Percentiles rank a stretch among this genome's conserved stretches.
These are phyloP conservation scores for Geotrichum macrosporum DNA, from an alignment of 1,139 yeast species.

Conservation along the genomic window DNA sequence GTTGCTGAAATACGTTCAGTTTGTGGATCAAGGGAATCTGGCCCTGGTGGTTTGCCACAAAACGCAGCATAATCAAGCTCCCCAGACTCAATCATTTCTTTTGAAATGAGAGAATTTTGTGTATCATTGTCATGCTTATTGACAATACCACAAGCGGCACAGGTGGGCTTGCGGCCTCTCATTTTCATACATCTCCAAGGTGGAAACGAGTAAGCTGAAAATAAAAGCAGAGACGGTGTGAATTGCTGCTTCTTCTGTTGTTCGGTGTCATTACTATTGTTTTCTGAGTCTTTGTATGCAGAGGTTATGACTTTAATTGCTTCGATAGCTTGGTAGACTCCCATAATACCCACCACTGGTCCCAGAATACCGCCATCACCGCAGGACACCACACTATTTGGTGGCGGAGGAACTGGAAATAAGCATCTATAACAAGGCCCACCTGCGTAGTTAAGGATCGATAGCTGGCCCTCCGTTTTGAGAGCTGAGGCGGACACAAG, in stretches of 20 bases:
- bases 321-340: conserved; percentile 84
- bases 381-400: conserved; percentile 77
- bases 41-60: conserved; percentile 51
- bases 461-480: conserved; percentile 84
- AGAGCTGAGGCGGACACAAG: conserved; percentile 91
- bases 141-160: conserved; percentile 61
- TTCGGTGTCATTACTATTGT: neutral
- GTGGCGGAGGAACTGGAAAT: conserved; percentile 86
- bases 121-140: conserved; percentile 47
- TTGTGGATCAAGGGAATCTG: neutral
- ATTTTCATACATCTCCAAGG: conserved; percentile 69
- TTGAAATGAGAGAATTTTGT: too few species aligned
- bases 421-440: conserved; percentile 97
- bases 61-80: conserved; percentile 60
- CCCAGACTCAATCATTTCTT: conserved; percentile 45
- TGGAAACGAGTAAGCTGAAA: conserved; percentile 71
- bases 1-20: conserved; percentile 48
- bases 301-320: conserved; percentile 69
- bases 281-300: conserved; percentile 47
- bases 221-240: conserved; percentile 64
- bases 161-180: conserved; percentile 60
- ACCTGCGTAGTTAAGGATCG: conserved; percentile 59
- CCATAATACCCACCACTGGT: conserved; percentile 90
- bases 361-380: conserved; percentile 95
- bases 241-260: conserved; percentile 36